Base-by-base conservation (phyloP, 768 basidiomycete genomes). In the Collybiopsis confluens region DNA sequence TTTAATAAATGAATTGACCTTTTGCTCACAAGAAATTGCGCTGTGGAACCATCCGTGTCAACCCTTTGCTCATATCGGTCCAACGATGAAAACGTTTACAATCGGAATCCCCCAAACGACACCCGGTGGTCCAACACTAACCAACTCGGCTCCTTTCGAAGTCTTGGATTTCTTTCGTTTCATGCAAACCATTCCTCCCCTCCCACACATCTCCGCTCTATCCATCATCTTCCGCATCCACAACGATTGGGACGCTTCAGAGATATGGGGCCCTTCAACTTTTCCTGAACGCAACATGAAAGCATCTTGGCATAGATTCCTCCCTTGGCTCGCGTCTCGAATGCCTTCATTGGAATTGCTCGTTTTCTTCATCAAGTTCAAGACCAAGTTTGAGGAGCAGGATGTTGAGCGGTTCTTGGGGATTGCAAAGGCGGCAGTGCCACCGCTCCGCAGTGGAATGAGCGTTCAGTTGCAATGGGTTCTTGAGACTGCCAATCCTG, bases 321-420 rank as follows among this genome's bases (percentile, higher is more conserved):
- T 52, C 23, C 26, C 50, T 20, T 43, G 50, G 50, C 41, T 52
- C 11, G 41, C 30, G 23, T 23, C 20, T 23, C 50, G 42, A 21
- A 41, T 52, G 38, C 50, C 50, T 15, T 52, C 50, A 8, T 43
- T 52, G 37, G 20, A 18, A 24, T n/a, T 20, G 24, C 40, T 52
- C 11, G 26, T 41, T 52, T 52, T 52, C 26, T 40, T 43, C 26
- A 26, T 52, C 5, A 52, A 52, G 16, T 52, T 52, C 38, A 52
- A 52, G 38, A 41, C 40, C n/a, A 52, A 52, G 40, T 52, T 52
- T 36, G 16, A 42, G 10, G 50, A 52, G 8, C 11, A n/a, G 24
- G 50, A 52, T 11, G 20, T 38, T 8, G 41, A 43, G 23, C 38
- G 41, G 9, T 52, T 52, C 28, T 27, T 52, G 16, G 50, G 20